Evolutionary conservation across 1,284 basidiomycete genomes (phyloP).

Genomic region (Cryptococcus hybrid): DNA sequence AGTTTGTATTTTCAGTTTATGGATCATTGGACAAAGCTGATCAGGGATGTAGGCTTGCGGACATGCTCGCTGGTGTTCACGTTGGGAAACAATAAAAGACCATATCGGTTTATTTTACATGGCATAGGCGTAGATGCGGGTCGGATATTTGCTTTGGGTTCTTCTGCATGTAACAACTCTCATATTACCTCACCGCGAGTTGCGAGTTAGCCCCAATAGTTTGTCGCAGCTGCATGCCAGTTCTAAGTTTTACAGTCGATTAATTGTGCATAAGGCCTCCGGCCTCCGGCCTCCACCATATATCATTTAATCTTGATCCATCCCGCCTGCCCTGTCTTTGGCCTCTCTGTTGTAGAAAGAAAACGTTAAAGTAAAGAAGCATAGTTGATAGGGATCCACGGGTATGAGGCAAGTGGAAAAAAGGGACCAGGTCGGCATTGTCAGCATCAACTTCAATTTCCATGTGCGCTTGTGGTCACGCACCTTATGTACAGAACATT

Average conservation of each 20-base stretch:
- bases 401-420: background rate
- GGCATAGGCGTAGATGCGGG: too few species aligned
- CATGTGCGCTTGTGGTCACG: constrained; percentile 11
- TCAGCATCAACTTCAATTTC: background rate
- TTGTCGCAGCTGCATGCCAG: too few species aligned
- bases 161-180: too few species aligned
- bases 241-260: too few species aligned
- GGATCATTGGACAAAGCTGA: constrained; percentile 1
- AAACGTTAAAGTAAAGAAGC: background rate
- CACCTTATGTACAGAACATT: constrained; percentile 82
- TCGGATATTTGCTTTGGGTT: too few species aligned
- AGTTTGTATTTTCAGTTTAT: constrained; percentile 27
- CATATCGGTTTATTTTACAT: too few species aligned
- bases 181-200: too few species aligned
- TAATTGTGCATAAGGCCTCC: too few species aligned
- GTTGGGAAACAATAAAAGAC: constrained; percentile 22
- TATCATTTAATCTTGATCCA: too few species aligned
- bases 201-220: too few species aligned
- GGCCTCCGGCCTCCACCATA: too few species aligned
- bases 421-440: background rate
- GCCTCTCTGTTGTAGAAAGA: background rate
- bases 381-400: background rate
- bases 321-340: background rate
- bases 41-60: constrained; percentile 33
- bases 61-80: constrained; percentile 34